Evolutionary conservation across 2,329 filamentous ascomycete species (phyloP), one percentile per base, ranked within the genome.

Genomic region (Ceratocystis destructans): DNA sequence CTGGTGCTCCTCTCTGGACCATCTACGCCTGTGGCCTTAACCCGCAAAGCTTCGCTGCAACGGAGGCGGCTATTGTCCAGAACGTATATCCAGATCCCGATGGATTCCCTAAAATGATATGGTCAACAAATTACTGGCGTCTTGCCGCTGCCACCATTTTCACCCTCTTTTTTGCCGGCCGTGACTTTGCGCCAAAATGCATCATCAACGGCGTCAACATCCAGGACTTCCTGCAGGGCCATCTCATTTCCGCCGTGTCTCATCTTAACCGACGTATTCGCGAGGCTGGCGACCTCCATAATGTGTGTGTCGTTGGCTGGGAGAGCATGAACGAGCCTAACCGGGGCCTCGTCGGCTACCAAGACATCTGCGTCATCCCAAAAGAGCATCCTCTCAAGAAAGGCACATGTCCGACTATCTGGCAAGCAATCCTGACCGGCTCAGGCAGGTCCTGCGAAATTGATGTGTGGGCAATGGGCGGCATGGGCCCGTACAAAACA

Each of bases 271-370:
- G 83, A 73, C 83, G 88, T 67, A 95, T 99, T 70, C 86, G 90
- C 67, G 91, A 97, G 71, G 92, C 94, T 1, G 92, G 90, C 0
- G 92, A 91, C 73, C 79, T 99, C 12, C 88, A 95, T 73, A 83
- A 94, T 69, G 86, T 92, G 25, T 85, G 94, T 37, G 86, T 99
- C 5, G 87, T 97, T 71, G 94, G 94, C 1, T 99, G 93, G 89
- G 94, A 99, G 78, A 96, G 86, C 72, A 79, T 97, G 75, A 99
- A 99, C 73, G 94, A 99, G 76, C 94, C 94, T 0, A 94, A 95
- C 74, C 84, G 89, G 72, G 93, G 95, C 28, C 80, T 96, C 73
- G 84, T 95, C 61, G 92, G 92, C 12, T 87, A 89, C 72, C 82
- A 86, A 68, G 91, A 97, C 73, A 80, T 99, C 63, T 88, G 86